Conservation (phyloP, 2,329 filamentous ascomycete genomes). For the Aureobasidium lini region DNA sequence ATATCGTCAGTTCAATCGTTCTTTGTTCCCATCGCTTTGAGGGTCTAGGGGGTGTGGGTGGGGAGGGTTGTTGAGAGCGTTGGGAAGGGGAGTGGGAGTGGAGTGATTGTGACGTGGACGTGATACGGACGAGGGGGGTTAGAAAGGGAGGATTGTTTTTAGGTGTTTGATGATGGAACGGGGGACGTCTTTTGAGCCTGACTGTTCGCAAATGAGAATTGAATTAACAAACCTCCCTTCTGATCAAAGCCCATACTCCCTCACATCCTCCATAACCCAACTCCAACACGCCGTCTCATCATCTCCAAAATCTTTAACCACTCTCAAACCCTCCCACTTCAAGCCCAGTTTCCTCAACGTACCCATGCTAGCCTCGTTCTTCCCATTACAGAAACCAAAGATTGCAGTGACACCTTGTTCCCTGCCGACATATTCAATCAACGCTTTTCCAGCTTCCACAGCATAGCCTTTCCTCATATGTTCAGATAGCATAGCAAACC, state of each 20-base stretch:
- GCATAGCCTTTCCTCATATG: neutral
- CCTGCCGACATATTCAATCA: neutral
- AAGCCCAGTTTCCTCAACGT: neutral
- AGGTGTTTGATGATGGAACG: no score
- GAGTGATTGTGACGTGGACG: no score
- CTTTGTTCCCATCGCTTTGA: no score
- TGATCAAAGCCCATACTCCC: neutral
- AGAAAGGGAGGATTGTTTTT: no score
- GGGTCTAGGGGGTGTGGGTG: no score
- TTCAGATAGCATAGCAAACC: neutral
- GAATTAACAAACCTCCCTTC: no score
- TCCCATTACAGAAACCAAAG: neutral
- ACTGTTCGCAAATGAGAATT: no score
- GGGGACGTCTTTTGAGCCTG: no score
- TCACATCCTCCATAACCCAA: neutral
- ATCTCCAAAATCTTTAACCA: neutral
- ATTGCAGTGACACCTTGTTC: neutral
- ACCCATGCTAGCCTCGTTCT: neutral
- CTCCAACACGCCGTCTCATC: neutral
- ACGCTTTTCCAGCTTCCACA: neutral
- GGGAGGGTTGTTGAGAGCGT: no score
- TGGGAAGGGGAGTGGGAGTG: no score
- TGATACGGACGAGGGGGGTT: no score
- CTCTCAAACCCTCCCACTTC: neutral
- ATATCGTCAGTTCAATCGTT: no score